Evolutionary conservation across 805 yeast genomes (phyloP), one percentile per base, ranked within the genome.

Genomic region (Barnettozyma populi): DNA sequence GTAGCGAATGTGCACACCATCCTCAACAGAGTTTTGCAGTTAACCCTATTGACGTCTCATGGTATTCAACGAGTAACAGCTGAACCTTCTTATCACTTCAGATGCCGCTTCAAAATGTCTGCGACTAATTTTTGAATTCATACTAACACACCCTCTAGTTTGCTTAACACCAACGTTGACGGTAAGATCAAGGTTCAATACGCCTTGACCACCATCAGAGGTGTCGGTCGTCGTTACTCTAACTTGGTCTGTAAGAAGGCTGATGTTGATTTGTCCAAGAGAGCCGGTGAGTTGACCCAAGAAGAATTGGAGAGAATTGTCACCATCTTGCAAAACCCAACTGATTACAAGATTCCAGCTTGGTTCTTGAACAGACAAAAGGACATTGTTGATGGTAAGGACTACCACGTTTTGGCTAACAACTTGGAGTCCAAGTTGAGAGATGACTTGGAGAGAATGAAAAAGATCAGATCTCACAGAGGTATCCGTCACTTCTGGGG

Each of bases 401-500:
- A 92, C 82, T 82, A 89, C 84, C 99, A 94, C 82, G 86, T 87
- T 71, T 86, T 94, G 70, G 98, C 98, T 67, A 94, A 94, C 92
- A 88, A 88, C 84, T 81, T 94, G 76, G 99, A 95, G 81, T 87
- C 96, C 68, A 94, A 94, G 82, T 87, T 94, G 77, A 94, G 99
- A 88, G 99, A 94, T 74, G 99, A 94, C 73, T 82, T 94, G 76
- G 99, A 94, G 83, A 92, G 98, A 85, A 83, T 94, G 78, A 95
- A 95, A 96, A 94, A 94, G 82, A 94, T 95, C 86, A 95, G 99
- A 85, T 81, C 98, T 72, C 99, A 94, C 94, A 84, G 98, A 80
- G 99, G 99, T 92, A 86, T 94, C 78, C 90, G 99, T 86, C 99
- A 94, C 84, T 90, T 84, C 92, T 94, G 97, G 98, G 97, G 97